These are phyloP conservation scores for Capsicum rhomboideum DNA, from an alignment of 257 asterid genomes.

Conservation along the genomic window DNA sequence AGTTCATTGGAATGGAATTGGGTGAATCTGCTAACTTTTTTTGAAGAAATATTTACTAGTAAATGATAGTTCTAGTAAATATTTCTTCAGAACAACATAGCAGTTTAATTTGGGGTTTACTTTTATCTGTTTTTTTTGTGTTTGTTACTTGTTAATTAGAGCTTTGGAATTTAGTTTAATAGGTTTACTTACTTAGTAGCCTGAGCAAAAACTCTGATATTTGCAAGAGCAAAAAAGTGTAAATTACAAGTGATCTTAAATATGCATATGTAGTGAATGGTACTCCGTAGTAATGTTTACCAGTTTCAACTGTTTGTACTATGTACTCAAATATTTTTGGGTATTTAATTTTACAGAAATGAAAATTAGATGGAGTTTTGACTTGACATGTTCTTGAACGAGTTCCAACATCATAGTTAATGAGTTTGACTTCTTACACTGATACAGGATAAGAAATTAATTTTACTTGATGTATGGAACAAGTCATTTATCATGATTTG, in stretches of 20 bases:
- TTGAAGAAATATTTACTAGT: neutral
- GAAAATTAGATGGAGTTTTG: neutral
- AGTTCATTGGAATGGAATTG: neutral
- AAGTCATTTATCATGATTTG: neutral
- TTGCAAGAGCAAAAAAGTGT: neutral
- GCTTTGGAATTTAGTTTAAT: neutral
- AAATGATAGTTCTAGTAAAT: neutral
- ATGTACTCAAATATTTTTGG: neutral
- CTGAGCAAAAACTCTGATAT: neutral
- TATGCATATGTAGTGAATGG: neutral
- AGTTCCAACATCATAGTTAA: neutral
- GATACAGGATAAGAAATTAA: neutral
- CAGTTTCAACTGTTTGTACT: neutral
- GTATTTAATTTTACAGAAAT: neutral
- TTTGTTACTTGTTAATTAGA: neutral
- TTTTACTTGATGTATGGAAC: neutral
- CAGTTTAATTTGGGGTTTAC: neutral
- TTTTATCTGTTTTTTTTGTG: neutral
- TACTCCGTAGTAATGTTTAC: neutral
- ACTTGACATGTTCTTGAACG: neutral
- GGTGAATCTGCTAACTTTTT: neutral
- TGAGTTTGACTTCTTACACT: neutral
- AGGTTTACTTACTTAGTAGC: neutral
- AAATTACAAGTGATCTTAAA: neutral
- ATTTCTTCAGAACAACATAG: neutral